phyloP scores from a whole-genome alignment of 1,284 basidiomycete genomes.

The Vanrija sp. region DNA sequence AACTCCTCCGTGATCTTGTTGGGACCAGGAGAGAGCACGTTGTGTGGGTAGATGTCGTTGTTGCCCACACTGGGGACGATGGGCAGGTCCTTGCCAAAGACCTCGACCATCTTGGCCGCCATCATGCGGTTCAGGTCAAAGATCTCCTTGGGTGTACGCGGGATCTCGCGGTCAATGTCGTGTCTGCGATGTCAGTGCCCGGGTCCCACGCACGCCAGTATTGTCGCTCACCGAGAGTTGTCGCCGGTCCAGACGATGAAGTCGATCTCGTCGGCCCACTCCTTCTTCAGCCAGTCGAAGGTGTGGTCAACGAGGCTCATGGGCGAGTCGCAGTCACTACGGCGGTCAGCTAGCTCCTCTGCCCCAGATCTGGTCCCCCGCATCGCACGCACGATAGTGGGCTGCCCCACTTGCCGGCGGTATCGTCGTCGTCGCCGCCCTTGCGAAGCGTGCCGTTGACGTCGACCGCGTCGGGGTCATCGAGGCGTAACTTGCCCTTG shows the following conservation, averaged over 20 bases:
- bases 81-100: conserved; percentile 69
- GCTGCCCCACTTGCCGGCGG: conserved; percentile 8
- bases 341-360: background rate
- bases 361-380: background rate
- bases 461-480: conserved; percentile 11
- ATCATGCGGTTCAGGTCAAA: conserved; percentile 69
- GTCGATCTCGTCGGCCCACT: conserved; percentile 80
- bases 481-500: conserved; percentile 9
- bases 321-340: conserved; percentile 84
- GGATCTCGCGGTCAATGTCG: conserved; percentile 76
- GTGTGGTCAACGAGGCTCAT: conserved; percentile 72
- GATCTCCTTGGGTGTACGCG: conserved; percentile 78
- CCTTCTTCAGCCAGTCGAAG: conserved; percentile 71
- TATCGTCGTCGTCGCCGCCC: background rate
- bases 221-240: conserved; percentile 65
- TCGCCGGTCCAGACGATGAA: conserved; percentile 94
- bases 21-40: conserved; percentile 59
- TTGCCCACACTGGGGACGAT: conserved; percentile 86
- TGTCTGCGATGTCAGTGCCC: conserved; percentile 56
- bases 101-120: conserved; percentile 64
- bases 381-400: background rate
- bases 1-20: conserved; percentile 74
- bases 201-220: background rate
- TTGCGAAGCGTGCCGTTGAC: conserved; percentile 5
- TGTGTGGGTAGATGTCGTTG: conserved; percentile 84